Evolutionary conservation across 352 stramenopile species (phyloP).

Genomic region (Phytopythium mirpurense): DNA sequence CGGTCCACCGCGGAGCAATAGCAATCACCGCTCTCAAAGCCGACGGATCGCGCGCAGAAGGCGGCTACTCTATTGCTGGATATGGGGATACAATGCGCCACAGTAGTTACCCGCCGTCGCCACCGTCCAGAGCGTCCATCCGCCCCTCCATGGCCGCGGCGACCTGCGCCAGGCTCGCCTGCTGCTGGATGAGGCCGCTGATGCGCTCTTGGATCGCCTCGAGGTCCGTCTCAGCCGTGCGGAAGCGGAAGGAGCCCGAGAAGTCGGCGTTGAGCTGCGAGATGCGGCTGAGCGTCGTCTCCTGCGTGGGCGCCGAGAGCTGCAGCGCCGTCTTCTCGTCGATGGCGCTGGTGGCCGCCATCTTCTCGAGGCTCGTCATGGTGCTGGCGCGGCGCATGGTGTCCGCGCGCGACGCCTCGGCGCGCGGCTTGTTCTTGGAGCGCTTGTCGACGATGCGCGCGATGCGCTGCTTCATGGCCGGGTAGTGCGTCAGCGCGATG

Average conservation of each 20-base stretch:
- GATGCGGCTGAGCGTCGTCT: constrained; percentile 65
- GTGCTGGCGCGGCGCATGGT: constrained; percentile 16
- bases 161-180: constrained; percentile 41
- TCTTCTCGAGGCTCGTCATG: constrained; percentile 42
- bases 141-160: constrained; percentile 39
- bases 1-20: neutral
- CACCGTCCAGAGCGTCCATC: constrained; percentile 10
- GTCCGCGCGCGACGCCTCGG: constrained; percentile 1
- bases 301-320: constrained; percentile 26
- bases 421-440: constrained; percentile 30
- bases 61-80: neutral
- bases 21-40: neutral
- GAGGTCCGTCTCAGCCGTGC: constrained; percentile 62
- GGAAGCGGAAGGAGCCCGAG: constrained; percentile 64
- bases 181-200: constrained; percentile 46
- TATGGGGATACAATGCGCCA: neutral
- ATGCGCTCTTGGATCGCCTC: constrained; percentile 70
- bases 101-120: neutral
- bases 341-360: constrained; percentile 38
- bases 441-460: constrained; percentile 71
- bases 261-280: constrained; percentile 88
- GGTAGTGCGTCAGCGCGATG: constrained; percentile 64
- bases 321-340: constrained; percentile 53
- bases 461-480: constrained; percentile 74
- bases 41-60: too few relatives aligned